A percentile compares a stretch with the other conserved stretches of the same genome.
Conservation (phyloP, 2,329 filamentous ascomycete genomes). For the Ambrosiella beaveri region DNA sequence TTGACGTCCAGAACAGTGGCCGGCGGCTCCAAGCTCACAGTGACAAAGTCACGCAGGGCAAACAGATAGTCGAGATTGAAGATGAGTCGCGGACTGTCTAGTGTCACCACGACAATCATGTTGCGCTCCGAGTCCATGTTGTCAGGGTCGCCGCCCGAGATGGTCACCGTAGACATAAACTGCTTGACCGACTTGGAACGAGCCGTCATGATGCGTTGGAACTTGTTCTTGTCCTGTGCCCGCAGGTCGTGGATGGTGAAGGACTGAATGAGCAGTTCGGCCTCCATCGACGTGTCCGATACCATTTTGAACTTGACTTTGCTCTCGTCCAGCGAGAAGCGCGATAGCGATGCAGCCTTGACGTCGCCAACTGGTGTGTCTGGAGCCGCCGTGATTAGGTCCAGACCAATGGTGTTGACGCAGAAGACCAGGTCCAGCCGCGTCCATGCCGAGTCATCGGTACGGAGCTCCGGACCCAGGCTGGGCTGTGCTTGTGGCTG, state of each 20-base stretch:
- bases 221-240: conserved; percentile 81
- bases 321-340: conserved; percentile 87
- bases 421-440: conserved; percentile 86
- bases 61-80: conserved; percentile 94
- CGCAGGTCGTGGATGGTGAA: conserved; percentile 91
- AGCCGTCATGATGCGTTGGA: conserved; percentile 93
- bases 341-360: conserved; percentile 67
- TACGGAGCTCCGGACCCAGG: conserved; percentile 53
- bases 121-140: conserved; percentile 38
- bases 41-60: conserved; percentile 68
- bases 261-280: conserved; percentile 80
- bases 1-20: conserved; percentile 42
- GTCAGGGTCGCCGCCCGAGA: conserved; percentile 44
- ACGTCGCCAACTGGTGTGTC: conserved; percentile 63
- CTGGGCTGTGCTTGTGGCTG: background rate
- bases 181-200: conserved; percentile 92
- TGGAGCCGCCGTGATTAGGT: conserved; percentile 63
- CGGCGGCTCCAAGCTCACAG: conserved; percentile 44
- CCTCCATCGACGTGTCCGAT: conserved; percentile 78
- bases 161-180: conserved; percentile 92
- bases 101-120: conserved; percentile 77
- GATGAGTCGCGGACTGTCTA: conserved; percentile 88
- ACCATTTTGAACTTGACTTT: conserved; percentile 84
- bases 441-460: conserved; percentile 61
- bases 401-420: conserved; percentile 71